Conservation (phyloP, 208 protist genomes). For the Tetramitus jugosus region DNA sequence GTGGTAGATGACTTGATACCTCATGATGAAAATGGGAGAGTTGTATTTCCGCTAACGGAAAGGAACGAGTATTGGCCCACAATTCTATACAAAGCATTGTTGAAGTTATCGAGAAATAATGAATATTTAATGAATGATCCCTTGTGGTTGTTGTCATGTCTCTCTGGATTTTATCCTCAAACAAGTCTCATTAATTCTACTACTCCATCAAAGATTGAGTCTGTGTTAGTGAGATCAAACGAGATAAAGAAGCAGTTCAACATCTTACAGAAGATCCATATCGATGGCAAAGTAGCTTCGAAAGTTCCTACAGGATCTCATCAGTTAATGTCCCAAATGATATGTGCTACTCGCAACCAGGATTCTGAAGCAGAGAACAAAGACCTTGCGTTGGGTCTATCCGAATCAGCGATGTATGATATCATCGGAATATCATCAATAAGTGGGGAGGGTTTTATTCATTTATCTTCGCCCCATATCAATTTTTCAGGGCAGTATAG, state of each 20-base stretch:
- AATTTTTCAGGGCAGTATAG: neutral
- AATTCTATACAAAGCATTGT: neutral
- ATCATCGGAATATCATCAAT: neutral
- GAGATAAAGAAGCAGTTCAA: neutral
- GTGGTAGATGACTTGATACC: neutral
- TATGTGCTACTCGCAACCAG: neutral
- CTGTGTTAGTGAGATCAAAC: neutral
- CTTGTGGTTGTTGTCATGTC: neutral
- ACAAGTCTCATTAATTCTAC: neutral
- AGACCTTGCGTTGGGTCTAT: neutral
- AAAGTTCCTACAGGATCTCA: neutral
- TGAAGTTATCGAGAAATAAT: neutral
- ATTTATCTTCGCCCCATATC: neutral
- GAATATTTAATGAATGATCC: neutral
- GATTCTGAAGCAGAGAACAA: neutral
- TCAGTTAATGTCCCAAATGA: neutral
- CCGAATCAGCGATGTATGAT: neutral
- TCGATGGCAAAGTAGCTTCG: neutral
- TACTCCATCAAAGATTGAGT: too few species aligned
- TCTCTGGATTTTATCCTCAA: neutral
- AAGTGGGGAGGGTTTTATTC: neutral
- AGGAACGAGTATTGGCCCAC: slow-evolving; percentile 6
- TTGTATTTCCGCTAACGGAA: neutral
- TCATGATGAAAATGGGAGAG: neutral
- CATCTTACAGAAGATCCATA: neutral